Evolutionary conservation across 257 asterid species (phyloP).

Genomic region (Fraxinus americana): DNA sequence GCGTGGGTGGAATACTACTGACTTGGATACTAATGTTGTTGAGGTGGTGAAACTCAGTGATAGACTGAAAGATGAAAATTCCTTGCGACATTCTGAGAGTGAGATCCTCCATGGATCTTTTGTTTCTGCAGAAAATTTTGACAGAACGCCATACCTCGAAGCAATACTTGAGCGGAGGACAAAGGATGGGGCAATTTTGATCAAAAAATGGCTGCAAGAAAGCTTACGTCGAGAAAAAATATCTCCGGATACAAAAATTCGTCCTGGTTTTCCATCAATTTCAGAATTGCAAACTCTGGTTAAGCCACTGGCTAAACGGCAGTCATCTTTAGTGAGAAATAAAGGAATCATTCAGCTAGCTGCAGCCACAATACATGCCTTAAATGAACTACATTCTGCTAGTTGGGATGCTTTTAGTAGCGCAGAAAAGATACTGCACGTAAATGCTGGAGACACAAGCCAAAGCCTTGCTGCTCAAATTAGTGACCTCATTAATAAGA

Average conservation of each 20-base stretch:
- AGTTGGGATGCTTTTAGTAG: constrained; percentile 90
- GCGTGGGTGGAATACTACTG: constrained; percentile 71
- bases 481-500: constrained; percentile 86
- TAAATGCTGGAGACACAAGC: constrained; percentile 90
- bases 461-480: constrained; percentile 98
- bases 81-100: constrained; percentile 34
- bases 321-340: constrained; percentile 61
- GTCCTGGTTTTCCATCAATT: constrained; percentile 73
- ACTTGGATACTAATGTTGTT: constrained; percentile 46
- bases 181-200: constrained; percentile 74
- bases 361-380: constrained; percentile 65
- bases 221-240: constrained; percentile 73
- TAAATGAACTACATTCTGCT: constrained; percentile 64
- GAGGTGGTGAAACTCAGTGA: constrained; percentile 56
- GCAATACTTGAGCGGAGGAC: constrained; percentile 81
- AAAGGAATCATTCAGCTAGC: constrained; percentile 91
- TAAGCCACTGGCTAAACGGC: constrained; percentile 67
- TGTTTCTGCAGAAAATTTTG: constrained; percentile 74
- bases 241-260: constrained; percentile 50
- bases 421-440: constrained; percentile 90
- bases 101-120: constrained; percentile 75
- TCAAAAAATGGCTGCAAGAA: constrained; percentile 97
- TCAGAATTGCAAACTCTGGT: constrained; percentile 64
- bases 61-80: constrained; percentile 47
- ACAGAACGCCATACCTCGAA: constrained; percentile 83